Evolutionary conservation across 73 alveolate genomes (phyloP), one percentile per base, ranked within the genome.

Genomic region (Symbiodinium natans): DNA sequence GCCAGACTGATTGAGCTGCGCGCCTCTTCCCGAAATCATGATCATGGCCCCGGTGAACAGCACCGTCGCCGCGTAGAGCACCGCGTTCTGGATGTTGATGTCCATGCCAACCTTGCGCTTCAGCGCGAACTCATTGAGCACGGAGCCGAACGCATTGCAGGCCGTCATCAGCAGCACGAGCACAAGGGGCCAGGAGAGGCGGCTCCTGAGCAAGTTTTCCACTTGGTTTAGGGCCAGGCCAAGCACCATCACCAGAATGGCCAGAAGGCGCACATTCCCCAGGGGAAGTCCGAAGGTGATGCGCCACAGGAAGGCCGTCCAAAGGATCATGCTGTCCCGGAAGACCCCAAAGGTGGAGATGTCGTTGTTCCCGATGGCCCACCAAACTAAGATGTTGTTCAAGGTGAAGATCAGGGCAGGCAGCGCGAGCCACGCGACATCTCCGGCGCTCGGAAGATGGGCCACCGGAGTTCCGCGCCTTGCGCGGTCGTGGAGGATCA

Each of bases 341-440:
- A 89, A 29, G 36, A 89, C 82, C 9, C 38, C 95, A 21, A 63
- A 89, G 46, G 87, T 68, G 41, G 87, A 39, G 40, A 68, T 38
- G 40, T 88, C 92, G n/a, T 83, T 83, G 34, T 29, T 42, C 25
- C 94, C 94, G n/a, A 86, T 56, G 83, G 94, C 84, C 94, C 94
- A 86, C 94, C 94, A 86, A 9, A 86, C 43, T 59, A 86, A 86
- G 59, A 86, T 52, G 83, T 86, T 86, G 94, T 86, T 86, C 83
- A 86, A 11, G 41, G 94, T 86, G 34, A 86, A 86, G 41, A 86
- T 34, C 10, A 46, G 6, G 6, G 94, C 94, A 33, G 94, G 56
- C 1, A 31, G 9, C 15, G 33, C 52, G 5, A 86, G 94, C 94
- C 94, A 86, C 59, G 8, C 40, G 40, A 86, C 94, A 56, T 86